phyloP scores from a whole-genome alignment of 2,329 filamentous ascomycete species.

The Didymella glomerata region DNA sequence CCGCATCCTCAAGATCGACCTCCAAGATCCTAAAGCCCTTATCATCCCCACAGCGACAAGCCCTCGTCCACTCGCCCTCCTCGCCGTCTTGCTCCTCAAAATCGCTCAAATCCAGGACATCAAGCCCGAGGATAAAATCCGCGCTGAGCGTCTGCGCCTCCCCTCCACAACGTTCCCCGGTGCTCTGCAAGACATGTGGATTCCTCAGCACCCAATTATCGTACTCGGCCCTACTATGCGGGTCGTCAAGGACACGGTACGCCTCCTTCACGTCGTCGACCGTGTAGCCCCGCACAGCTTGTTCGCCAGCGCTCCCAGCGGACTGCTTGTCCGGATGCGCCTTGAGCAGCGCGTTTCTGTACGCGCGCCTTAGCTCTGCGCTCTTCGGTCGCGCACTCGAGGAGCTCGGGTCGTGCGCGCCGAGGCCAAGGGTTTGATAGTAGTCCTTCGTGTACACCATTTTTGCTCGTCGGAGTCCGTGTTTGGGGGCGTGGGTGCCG shows the following conservation, averaged over 20 bases:
- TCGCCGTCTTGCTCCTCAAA: constrained; percentile 29
- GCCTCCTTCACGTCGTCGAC: constrained; percentile 68
- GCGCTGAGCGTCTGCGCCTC: constrained; percentile 13
- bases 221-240: constrained; percentile 55
- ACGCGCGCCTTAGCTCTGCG: constrained; percentile 53
- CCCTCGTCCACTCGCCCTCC: constrained; percentile 57
- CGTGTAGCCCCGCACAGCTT: constrained; percentile 40
- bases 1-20: constrained; percentile 61
- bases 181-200: constrained; percentile 3
- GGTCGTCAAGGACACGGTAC: constrained; percentile 62
- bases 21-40: constrained; percentile 65
- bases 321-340: constrained; percentile 66
- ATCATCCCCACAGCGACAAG: constrained; percentile 67
- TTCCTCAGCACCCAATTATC: constrained; percentile 33
- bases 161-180: neutral
- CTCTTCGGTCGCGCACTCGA: constrained; percentile 7
- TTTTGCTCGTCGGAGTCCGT: neutral
- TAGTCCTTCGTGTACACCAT: constrained; percentile 44
- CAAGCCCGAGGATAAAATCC: constrained; percentile 59
- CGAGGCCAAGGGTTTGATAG: constrained; percentile 40
- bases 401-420: constrained; percentile 12
- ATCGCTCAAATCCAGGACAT: constrained; percentile 67
- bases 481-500: neutral
- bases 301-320: no score
- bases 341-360: constrained; percentile 63